Conservation (phyloP, 805 yeast genomes). For the Wickerhamiella dianesei region DNA sequence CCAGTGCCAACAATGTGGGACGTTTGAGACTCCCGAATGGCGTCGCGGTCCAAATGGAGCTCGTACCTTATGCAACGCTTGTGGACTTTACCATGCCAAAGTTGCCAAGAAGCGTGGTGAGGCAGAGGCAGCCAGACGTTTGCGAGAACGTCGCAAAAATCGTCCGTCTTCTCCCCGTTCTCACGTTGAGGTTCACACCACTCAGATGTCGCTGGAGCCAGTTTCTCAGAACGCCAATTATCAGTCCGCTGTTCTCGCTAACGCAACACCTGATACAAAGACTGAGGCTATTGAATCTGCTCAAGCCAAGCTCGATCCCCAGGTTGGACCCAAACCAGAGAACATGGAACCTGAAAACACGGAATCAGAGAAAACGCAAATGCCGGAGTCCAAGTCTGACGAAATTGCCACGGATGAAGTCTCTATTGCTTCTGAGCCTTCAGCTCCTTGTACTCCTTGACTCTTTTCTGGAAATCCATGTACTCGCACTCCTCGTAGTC, state of each 20-base stretch:
- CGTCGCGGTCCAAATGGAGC: conserved; percentile 68
- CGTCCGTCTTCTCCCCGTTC: background rate
- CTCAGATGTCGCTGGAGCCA: no score
- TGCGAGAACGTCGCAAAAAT: conserved; percentile 20
- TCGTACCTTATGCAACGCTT: conserved; percentile 67
- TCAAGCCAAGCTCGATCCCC: no score
- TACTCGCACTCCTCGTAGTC: conserved; percentile 78
- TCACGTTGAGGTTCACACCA: background rate
- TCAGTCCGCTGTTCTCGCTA: no score
- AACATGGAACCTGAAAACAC: no score
- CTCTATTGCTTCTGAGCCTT: conserved; percentile 30
- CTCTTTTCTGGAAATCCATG: conserved; percentile 68
- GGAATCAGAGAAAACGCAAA: no score
- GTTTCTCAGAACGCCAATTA: no score
- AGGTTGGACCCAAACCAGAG: no score
- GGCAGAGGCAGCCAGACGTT: conserved; percentile 31
- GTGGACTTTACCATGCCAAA: conserved; percentile 65
- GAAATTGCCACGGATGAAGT: conserved; percentile 1
- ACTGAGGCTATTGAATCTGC: no score
- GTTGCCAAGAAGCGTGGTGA: conserved; percentile 46
- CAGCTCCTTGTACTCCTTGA: conserved; percentile 39
- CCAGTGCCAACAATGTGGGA: conserved; percentile 37
- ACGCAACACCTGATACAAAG: no score
- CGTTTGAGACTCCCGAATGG: conserved; percentile 67
- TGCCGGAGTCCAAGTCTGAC: no score